Evolutionary conservation across 1,284 basidiomycete genomes (phyloP).

Genomic region (Rhodotorula sp.): DNA sequence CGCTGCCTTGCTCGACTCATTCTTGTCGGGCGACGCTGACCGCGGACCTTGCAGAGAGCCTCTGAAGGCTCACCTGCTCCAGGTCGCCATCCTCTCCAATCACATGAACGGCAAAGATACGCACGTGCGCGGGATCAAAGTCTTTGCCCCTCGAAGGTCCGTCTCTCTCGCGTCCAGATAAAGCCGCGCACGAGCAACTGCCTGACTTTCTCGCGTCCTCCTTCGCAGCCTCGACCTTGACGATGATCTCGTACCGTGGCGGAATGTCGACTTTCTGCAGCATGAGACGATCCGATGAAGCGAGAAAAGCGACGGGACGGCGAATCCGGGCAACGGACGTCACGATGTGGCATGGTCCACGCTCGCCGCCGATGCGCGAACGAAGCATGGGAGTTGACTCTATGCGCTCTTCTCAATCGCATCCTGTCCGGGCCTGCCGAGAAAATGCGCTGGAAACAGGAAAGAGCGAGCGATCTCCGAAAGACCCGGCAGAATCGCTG

Average conservation of each 20-base stretch:
- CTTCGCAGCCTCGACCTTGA: slow-evolving; percentile 51
- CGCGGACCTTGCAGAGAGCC: slow-evolving; percentile 62
- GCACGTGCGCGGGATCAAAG: slow-evolving; percentile 82
- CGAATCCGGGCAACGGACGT: neutral
- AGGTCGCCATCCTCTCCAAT: slow-evolving; percentile 86
- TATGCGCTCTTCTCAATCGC: no score
- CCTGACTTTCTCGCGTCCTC: neutral
- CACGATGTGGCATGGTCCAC: no score
- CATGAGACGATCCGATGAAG: slow-evolving; percentile 69
- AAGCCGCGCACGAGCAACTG: neutral
- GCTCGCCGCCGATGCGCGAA: no score
- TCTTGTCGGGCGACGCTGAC: no score
- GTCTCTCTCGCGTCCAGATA: slow-evolving; percentile 42
- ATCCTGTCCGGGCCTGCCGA: no score
- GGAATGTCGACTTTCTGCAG: slow-evolving; percentile 64
- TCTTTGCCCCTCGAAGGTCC: slow-evolving; percentile 80
- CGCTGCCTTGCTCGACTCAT: neutral
- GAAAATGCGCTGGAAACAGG: no score
- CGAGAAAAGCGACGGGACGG: neutral
- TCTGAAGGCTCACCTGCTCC: slow-evolving; percentile 82
- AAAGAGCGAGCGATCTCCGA: no score
- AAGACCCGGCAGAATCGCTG: no score
- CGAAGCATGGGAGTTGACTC: no score
- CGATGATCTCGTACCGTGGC: slow-evolving; percentile 68
- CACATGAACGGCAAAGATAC: slow-evolving; percentile 99